Evolutionary conservation across 2,329 filamentous ascomycete species (phyloP).

Genomic region (Fusarium palustre): DNA sequence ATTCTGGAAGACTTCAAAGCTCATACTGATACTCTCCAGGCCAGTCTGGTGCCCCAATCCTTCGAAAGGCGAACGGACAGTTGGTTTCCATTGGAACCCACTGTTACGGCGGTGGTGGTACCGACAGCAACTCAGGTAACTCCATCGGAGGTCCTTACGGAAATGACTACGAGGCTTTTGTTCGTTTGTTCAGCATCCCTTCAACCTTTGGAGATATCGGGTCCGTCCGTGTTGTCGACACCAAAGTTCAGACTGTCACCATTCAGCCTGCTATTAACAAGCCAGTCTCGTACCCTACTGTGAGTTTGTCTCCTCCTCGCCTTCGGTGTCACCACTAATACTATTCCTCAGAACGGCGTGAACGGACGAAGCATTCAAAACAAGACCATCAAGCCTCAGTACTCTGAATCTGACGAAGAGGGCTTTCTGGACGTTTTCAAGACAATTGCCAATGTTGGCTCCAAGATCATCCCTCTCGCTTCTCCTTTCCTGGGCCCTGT

Average conservation of each 20-base stretch:
- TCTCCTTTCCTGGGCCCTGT: neutral
- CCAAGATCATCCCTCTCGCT: constrained; percentile 4
- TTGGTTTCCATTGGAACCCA: constrained; percentile 47
- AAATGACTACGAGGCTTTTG: constrained; percentile 41
- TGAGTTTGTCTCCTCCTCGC: neutral
- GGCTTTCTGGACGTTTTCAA: constrained; percentile 44
- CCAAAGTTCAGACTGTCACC: neutral
- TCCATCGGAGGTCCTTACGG: constrained; percentile 40
- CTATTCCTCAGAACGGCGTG: neutral
- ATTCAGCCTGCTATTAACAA: neutral
- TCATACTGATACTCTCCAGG: constrained; percentile 41
- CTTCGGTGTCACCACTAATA: neutral
- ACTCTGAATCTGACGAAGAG: constrained; percentile 18
- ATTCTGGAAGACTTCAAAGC: no score
- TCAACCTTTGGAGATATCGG: constrained; percentile 10
- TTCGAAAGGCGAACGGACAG: constrained; percentile 27
- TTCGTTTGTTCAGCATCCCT: constrained; percentile 19
- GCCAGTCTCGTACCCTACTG: neutral
- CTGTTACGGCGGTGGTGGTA: constrained; percentile 43
- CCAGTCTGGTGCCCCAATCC: constrained; percentile 48
- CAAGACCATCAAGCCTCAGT: neutral
- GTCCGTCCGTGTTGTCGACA: constrained; percentile 10
- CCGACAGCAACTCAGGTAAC: constrained; percentile 46
- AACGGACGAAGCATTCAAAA: constrained; percentile 1
- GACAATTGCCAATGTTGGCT: constrained; percentile 18